Evolutionary conservation across 805 yeast species (phyloP).

Genomic region (Pichia thaimueangensis): DNA sequence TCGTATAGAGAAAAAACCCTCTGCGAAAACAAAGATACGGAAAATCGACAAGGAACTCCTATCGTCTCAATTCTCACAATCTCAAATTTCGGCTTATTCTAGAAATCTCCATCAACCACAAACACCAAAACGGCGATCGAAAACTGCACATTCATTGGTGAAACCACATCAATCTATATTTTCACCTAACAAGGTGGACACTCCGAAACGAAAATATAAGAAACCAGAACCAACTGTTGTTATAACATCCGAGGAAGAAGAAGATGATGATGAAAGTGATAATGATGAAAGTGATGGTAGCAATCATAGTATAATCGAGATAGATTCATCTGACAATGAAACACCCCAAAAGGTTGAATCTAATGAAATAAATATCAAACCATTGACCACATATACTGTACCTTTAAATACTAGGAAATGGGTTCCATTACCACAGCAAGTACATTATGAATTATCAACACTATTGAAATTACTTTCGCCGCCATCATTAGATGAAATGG

Average conservation of each 20-base stretch:
- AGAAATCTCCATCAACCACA: neutral
- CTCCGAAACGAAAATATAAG: too few species aligned
- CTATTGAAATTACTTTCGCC: conserved; percentile 10
- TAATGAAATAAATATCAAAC: neutral
- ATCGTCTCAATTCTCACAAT: conserved; percentile 9
- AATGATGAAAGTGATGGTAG: conserved; percentile 6
- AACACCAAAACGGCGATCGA: conserved; percentile 5
- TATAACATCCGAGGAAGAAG: too few species aligned
- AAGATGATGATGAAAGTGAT: neutral
- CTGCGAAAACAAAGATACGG: conserved; percentile 13
- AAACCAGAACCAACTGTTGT: too few species aligned
- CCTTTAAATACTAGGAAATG: conserved; percentile 9
- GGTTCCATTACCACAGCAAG: conserved; percentile 7
- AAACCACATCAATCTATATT: conserved; percentile 12
- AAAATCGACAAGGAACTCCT: conserved; percentile 9
- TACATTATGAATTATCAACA: conserved; percentile 7
- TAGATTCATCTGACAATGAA: too few species aligned
- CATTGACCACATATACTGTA: conserved; percentile 6
- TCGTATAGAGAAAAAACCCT: conserved; percentile 9
- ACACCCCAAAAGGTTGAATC: neutral
- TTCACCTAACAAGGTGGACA: conserved; percentile 10
- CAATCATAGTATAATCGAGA: neutral
- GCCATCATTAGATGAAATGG: neutral
- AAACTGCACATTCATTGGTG: conserved; percentile 10
- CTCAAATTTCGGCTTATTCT: neutral